phyloP scores from a whole-genome alignment of 352 stramenopile genomes.

The Phytophthora syringae region DNA sequence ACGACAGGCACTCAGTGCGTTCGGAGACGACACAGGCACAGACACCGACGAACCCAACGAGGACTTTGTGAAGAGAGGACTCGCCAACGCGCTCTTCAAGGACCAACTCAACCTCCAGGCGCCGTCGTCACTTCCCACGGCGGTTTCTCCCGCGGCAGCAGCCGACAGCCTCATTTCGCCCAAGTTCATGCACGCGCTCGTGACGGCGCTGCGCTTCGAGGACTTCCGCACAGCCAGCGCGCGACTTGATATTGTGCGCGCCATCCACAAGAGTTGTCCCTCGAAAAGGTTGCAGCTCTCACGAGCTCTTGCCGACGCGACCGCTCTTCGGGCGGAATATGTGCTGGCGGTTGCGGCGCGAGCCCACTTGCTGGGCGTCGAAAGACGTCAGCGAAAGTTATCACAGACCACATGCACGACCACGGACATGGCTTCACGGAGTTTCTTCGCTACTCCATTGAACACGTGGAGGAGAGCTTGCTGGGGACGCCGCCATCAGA shows the following conservation, averaged over 20 bases:
- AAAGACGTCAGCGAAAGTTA: conserved; percentile 51
- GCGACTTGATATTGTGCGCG: conserved; percentile 80
- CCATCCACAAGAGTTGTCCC: conserved; percentile 85
- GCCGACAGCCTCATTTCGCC: conserved; percentile 79
- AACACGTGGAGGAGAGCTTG: conserved; percentile 66
- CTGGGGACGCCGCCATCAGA: conserved; percentile 19
- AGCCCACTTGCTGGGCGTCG: conserved; percentile 62
- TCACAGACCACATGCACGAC: conserved; percentile 67
- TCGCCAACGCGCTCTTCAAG: conserved; percentile 81
- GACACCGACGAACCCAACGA: conserved; percentile 86
- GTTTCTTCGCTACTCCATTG: conserved; percentile 82
- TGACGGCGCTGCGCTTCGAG: conserved; percentile 85
- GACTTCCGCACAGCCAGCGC: conserved; percentile 87
- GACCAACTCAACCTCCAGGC: conserved; percentile 54
- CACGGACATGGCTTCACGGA: conserved; percentile 86
- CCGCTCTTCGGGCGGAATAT: conserved; percentile 71
- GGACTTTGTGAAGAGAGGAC: conserved; percentile 83
- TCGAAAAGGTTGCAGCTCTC: conserved; percentile 73
- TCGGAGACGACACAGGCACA: conserved; percentile 78
- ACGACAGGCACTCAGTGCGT: conserved; percentile 57
- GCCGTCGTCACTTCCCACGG: conserved; percentile 26
- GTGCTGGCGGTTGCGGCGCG: conserved; percentile 55
- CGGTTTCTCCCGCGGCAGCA: conserved; percentile 47
- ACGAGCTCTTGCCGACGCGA: conserved; percentile 75
- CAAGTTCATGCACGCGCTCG: conserved; percentile 77